phyloP scores from a whole-genome alignment of 352 stramenopile species.

The Globisporangium apiculatum region DNA sequence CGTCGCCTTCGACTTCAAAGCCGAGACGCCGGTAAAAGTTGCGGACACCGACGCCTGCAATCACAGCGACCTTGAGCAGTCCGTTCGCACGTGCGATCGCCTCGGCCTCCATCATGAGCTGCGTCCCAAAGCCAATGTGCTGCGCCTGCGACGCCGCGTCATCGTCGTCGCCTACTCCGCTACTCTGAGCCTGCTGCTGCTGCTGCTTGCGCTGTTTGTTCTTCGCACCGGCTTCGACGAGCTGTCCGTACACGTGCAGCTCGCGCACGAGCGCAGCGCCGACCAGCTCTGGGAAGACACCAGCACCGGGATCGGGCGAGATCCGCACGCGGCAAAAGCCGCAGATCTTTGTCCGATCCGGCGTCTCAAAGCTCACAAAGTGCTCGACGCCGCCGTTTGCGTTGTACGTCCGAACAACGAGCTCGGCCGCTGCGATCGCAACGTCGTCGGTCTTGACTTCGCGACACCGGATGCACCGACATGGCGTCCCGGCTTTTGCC shows the following conservation, averaged over 20 bases:
- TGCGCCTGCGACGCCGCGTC: conserved; percentile 56
- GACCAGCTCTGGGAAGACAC: conserved; percentile 69
- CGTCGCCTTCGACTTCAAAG: conserved; percentile 82
- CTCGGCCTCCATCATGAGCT: conserved; percentile 80
- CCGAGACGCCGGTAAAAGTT: conserved; percentile 89
- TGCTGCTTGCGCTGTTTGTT: conserved; percentile 16
- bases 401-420: conserved; percentile 74
- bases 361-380: conserved; percentile 91
- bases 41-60: conserved; percentile 86
- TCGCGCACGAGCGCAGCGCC: conserved; percentile 83
- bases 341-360: conserved; percentile 86
- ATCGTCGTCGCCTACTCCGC: conserved; percentile 6
- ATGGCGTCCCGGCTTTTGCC: conserved; percentile 57
- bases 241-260: conserved; percentile 89
- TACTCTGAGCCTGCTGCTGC: no score
- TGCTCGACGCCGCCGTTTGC: conserved; percentile 86
- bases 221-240: conserved; percentile 51
- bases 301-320: conserved; percentile 49
- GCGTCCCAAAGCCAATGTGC: conserved; percentile 85
- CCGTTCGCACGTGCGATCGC: conserved; percentile 64
- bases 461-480: conserved; percentile 88
- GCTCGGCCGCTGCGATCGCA: conserved; percentile 62
- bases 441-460: conserved; percentile 87
- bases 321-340: conserved; percentile 87
- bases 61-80: conserved; percentile 82